Conservation (phyloP, 1,284 basidiomycete genomes). For the Microbotryum intermedium region DNA sequence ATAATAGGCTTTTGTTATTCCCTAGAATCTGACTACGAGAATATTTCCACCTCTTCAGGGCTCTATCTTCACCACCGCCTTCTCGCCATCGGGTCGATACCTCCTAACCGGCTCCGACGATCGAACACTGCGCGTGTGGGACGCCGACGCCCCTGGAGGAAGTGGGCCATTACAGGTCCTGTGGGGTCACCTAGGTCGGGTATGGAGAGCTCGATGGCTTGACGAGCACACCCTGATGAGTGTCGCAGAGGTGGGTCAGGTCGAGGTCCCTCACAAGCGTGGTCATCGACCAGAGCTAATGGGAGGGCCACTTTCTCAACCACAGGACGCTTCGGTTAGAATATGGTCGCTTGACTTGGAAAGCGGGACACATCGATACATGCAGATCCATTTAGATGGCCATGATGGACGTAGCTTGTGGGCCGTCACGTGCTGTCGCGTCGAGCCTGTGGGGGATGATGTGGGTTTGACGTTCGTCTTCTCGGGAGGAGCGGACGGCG, state of each 20-base stretch:
- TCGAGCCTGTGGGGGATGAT: neutral
- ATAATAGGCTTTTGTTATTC: too few species aligned
- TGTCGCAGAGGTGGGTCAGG: neutral
- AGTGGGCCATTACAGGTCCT: neutral
- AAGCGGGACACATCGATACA: neutral
- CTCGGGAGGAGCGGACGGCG: neutral
- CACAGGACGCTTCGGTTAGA: too few species aligned
- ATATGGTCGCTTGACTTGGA: neutral
- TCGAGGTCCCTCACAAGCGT: too few species aligned
- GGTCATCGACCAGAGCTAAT: too few species aligned
- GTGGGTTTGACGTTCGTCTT: neutral
- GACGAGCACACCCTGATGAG: neutral
- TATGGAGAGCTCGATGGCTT: neutral
- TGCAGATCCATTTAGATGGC: neutral
- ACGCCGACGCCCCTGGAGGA: neutral
- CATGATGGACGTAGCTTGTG: conserved; percentile 1
- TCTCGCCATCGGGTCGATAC: neutral
- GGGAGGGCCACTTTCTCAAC: too few species aligned
- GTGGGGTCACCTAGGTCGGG: neutral
- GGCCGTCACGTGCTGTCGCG: neutral
- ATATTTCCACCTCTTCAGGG: too few species aligned
- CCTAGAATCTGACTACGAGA: too few species aligned
- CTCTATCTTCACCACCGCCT: neutral
- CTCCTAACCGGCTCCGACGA: neutral
- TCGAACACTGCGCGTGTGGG: neutral